Evolutionary conservation across 768 basidiomycete species (phyloP).

Genomic region (Lactarius tabidus): DNA sequence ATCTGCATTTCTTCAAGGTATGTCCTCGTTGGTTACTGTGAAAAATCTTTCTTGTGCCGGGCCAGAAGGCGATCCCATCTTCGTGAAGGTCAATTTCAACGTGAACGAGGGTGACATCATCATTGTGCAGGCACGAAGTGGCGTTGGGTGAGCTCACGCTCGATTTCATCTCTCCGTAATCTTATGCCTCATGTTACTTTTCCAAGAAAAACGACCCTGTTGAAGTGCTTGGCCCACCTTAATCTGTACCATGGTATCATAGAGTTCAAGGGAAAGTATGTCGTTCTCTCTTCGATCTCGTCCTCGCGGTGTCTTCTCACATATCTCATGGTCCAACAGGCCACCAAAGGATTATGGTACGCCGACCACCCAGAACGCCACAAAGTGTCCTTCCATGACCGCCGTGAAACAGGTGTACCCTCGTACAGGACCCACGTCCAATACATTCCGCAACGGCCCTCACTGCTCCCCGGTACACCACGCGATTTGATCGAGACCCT

Average conservation of each 20-base stretch:
- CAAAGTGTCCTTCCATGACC: neutral
- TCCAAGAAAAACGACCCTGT: constrained; percentile 60
- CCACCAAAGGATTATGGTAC: constrained; percentile 48
- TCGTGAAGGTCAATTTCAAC: constrained; percentile 55
- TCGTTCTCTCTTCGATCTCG: constrained; percentile 7
- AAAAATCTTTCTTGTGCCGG: constrained; percentile 47
- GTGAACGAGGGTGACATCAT: constrained; percentile 73
- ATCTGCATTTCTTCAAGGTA: neutral
- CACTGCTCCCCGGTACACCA: constrained; percentile 80
- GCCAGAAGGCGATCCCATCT: constrained; percentile 47
- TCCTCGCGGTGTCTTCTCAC: neutral
- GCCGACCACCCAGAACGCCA: constrained; percentile 18
- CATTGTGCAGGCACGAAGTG: constrained; percentile 75
- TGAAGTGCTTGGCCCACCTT: constrained; percentile 83
- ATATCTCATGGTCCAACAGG: constrained; percentile 32
- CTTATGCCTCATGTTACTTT: neutral
- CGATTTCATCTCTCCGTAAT: neutral
- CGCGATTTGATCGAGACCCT: constrained; percentile 62
- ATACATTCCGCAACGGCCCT: constrained; percentile 87
- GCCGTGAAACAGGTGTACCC: constrained; percentile 55
- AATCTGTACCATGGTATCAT: constrained; percentile 65
- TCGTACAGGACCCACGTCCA: constrained; percentile 71
- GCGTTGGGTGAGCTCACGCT: constrained; percentile 53
- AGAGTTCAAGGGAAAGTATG: constrained; percentile 63
- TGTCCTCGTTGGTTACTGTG: constrained; percentile 45